These are phyloP conservation scores for Chamaecrista fasciculata DNA, from an alignment of 306 rosid species.

Conservation along the genomic window DNA sequence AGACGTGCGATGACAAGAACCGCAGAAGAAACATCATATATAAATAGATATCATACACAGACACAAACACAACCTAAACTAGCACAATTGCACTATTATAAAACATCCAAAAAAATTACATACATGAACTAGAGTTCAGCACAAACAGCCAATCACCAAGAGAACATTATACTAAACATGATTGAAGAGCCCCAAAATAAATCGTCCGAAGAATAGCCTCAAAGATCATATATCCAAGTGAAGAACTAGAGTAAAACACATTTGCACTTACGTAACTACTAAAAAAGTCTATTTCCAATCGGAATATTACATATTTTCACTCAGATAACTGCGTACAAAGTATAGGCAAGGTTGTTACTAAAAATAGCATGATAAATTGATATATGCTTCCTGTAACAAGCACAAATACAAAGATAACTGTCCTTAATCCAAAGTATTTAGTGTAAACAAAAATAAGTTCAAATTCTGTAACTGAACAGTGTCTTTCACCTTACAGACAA, in stretches of 20 bases:
- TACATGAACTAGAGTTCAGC: not conserved
- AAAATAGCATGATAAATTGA: conserved; percentile 3
- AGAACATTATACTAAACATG: not conserved
- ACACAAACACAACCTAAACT: conserved; percentile 3
- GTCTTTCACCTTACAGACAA: conserved; percentile 63
- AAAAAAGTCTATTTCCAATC: too few relatives aligned
- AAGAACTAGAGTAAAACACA: conserved; percentile 11
- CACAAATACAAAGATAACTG: conserved; percentile 15
- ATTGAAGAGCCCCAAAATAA: not conserved
- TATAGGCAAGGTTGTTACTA: not conserved
- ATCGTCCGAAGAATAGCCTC: conserved; percentile 6
- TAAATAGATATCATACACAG: not conserved
- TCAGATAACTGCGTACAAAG: not conserved
- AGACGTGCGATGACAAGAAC: conserved; percentile 22
- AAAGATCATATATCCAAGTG: not conserved
- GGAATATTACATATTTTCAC: too few relatives aligned
- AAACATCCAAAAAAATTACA: conserved; percentile 1
- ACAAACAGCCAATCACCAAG: conserved; percentile 5
- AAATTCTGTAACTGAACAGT: not conserved
- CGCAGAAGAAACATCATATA: not conserved
- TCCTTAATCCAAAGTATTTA: conserved; percentile 1
- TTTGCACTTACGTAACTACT: too few relatives aligned
- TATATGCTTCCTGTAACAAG: conserved; percentile 3
- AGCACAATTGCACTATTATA: conserved; percentile 11
- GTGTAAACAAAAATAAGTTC: conserved; percentile 7